A percentile compares a stretch with the other conserved stretches of the same genome.
Conservation (phyloP, 1,139 yeast species). For the Diutina rugosa region DNA sequence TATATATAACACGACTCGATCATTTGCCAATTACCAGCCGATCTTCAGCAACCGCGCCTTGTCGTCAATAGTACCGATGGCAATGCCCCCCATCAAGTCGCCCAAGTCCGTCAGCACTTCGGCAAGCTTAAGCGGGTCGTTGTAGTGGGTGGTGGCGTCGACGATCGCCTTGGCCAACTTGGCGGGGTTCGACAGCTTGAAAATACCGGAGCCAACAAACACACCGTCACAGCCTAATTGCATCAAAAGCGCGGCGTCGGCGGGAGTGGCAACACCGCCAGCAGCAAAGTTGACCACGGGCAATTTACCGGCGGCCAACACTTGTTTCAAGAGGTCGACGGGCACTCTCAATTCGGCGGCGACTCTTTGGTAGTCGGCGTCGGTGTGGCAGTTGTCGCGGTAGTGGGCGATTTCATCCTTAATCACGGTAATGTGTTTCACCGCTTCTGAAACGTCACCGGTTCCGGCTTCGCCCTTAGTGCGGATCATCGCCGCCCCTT, state of each 20-base stretch:
- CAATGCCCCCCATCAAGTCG: slow-evolving; percentile 60
- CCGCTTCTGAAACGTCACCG: slow-evolving; percentile 83
- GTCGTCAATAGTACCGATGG: slow-evolving; percentile 36
- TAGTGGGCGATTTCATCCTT: slow-evolving; percentile 42
- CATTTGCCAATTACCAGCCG: not conserved
- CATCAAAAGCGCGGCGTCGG: slow-evolving; percentile 84
- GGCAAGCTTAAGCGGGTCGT: slow-evolving; percentile 51
- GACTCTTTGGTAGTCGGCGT: slow-evolving; percentile 12
- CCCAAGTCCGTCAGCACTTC: slow-evolving; percentile 70
- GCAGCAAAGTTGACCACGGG: slow-evolving; percentile 88
- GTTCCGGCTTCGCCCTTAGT: slow-evolving; percentile 89
- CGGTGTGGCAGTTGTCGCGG: slow-evolving; percentile 20
- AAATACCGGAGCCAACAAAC: slow-evolving; percentile 84
- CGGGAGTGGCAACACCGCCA: slow-evolving; percentile 85
- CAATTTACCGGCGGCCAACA: slow-evolving; percentile 47
- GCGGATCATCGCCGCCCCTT: slow-evolving; percentile 84
- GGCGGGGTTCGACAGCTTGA: slow-evolving; percentile 65
- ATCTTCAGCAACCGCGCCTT: slow-evolving; percentile 24
- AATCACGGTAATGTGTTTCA: slow-evolving; percentile 56
- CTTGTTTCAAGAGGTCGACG: slow-evolving; percentile 34
- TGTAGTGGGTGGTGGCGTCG: slow-evolving; percentile 65
- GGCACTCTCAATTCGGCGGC: slow-evolving; percentile 58
- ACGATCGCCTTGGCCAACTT: slow-evolving; percentile 72
- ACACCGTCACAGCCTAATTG: slow-evolving; percentile 89
- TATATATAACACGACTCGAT: too few species aligned